phyloP scores from a whole-genome alignment of 108 stramenopile species.

The Cyclostephanos invisitatus region DNA sequence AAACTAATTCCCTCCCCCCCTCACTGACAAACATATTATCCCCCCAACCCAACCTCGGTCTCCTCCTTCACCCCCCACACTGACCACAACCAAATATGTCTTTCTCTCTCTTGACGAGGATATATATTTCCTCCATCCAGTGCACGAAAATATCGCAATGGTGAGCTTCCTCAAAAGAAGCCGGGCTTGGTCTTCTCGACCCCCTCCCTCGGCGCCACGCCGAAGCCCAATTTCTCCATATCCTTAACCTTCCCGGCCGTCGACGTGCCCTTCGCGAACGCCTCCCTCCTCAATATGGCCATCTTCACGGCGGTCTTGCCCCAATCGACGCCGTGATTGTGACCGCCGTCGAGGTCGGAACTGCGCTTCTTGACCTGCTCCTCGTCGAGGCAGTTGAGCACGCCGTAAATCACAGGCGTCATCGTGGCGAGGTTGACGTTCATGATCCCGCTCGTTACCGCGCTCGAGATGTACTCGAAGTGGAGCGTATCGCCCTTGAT shows the following conservation, averaged over 20 bases:
- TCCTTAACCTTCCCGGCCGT: constrained; percentile 27
- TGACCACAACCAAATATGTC: too few relatives aligned
- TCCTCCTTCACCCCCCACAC: neutral
- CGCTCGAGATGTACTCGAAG: constrained; percentile 98
- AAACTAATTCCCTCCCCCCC: too few relatives aligned
- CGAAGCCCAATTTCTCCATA: constrained; percentile 63
- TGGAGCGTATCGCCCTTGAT: constrained; percentile 99
- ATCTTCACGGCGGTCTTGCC: constrained; percentile 96
- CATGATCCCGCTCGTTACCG: constrained; percentile 94
- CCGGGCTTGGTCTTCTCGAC: constrained; percentile 42
- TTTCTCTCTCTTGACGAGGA: too few relatives aligned
- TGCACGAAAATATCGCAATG: too few relatives aligned
- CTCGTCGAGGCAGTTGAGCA: constrained; percentile 87
- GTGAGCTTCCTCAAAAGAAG: constrained; percentile 42
- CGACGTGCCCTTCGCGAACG: constrained; percentile 49
- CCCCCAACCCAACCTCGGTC: too few relatives aligned
- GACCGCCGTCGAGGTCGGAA: constrained; percentile 66
- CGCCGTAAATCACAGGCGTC: constrained; percentile 91
- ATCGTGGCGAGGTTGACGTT: constrained; percentile 85
- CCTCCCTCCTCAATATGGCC: constrained; percentile 86
- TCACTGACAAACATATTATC: too few relatives aligned
- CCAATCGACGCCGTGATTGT: constrained; percentile 95
- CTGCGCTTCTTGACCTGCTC: constrained; percentile 81
- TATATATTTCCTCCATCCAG: too few relatives aligned
- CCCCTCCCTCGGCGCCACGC: constrained; percentile 13